phyloP scores from a whole-genome alignment of 768 basidiomycete species.

The Boletus vermiculosoides region DNA sequence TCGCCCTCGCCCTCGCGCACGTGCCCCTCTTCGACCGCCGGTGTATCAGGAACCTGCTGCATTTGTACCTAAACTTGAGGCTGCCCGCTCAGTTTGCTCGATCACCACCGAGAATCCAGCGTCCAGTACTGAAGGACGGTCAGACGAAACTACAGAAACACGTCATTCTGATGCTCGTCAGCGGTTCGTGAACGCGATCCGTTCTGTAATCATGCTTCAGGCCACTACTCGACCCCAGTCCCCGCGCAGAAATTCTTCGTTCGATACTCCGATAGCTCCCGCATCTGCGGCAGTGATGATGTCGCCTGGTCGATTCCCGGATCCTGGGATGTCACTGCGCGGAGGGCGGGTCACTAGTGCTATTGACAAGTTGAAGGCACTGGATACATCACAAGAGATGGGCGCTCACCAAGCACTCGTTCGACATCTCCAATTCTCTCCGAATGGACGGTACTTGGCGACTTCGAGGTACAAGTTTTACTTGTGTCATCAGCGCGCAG shows the following conservation, averaged over 20 bases:
- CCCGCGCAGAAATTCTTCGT: slow-evolving; percentile 32
- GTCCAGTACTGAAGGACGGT: slow-evolving; percentile 26
- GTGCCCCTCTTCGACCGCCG: slow-evolving; percentile 8
- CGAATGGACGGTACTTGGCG: slow-evolving; percentile 51
- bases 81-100: slow-evolving; percentile 28
- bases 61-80: slow-evolving; percentile 19
- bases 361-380: slow-evolving; percentile 41
- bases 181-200: slow-evolving; percentile 44
- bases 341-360: slow-evolving; percentile 40
- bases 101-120: slow-evolving; percentile 26
- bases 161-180: slow-evolving; percentile 32
- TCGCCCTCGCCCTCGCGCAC: slow-evolving; percentile 11
- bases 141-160: slow-evolving; percentile 27
- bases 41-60: slow-evolving; percentile 24
- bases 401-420: slow-evolving; percentile 50
- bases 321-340: slow-evolving; percentile 37
- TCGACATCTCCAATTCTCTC: slow-evolving; percentile 54
- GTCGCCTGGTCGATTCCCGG: slow-evolving; percentile 33
- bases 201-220: slow-evolving; percentile 47
- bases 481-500: not conserved
- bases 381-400: slow-evolving; percentile 42
- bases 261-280: slow-evolving; percentile 25
- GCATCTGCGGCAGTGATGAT: slow-evolving; percentile 22
- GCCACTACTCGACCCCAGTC: slow-evolving; percentile 32
- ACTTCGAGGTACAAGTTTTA: slow-evolving; percentile 45